phyloP scores from a whole-genome alignment of 1,284 basidiomycete genomes.

The Phylloboletellus chloephorus region DNA sequence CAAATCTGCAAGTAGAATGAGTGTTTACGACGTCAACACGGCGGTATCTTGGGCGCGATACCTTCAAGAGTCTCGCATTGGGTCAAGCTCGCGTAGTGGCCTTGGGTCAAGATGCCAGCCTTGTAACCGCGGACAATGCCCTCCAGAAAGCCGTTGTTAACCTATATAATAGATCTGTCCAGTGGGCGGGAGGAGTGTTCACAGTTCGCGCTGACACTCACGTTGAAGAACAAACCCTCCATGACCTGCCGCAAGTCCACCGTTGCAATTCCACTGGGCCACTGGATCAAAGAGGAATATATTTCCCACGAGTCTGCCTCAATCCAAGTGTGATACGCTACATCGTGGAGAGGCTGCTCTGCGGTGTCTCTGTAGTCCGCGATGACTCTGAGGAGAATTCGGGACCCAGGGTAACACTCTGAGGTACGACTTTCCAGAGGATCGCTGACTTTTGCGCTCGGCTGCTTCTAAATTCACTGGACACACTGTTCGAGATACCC shows the following conservation, averaged over 20 bases:
- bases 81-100: constrained; percentile 89
- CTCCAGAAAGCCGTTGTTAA: constrained; percentile 81
- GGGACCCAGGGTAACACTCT: constrained; percentile 1
- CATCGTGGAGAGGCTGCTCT: background rate
- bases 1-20: constrained; percentile 56
- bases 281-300: constrained; percentile 15
- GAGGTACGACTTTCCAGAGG: constrained; percentile 30
- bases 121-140: constrained; percentile 95
- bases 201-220: constrained; percentile 12
- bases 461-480: constrained; percentile 56
- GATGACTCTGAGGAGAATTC: constrained; percentile 19
- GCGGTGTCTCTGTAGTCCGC: background rate
- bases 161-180: constrained; percentile 41
- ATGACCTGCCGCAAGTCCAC: constrained; percentile 15
- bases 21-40: constrained; percentile 8
- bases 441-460: constrained; percentile 40
- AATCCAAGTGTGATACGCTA: background rate
- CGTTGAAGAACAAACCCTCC: constrained; percentile 30
- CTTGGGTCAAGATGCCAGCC: constrained; percentile 82
- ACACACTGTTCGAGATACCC: constrained; percentile 66
- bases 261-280: background rate
- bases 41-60: constrained; percentile 32
- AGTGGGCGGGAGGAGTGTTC: background rate
- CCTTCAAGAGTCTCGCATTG: constrained; percentile 99
- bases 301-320: constrained; percentile 16